These are phyloP conservation scores for Trichoderma erinaceum DNA, from an alignment of 495 filamentous ascomycete species.

Conservation along the genomic window DNA sequence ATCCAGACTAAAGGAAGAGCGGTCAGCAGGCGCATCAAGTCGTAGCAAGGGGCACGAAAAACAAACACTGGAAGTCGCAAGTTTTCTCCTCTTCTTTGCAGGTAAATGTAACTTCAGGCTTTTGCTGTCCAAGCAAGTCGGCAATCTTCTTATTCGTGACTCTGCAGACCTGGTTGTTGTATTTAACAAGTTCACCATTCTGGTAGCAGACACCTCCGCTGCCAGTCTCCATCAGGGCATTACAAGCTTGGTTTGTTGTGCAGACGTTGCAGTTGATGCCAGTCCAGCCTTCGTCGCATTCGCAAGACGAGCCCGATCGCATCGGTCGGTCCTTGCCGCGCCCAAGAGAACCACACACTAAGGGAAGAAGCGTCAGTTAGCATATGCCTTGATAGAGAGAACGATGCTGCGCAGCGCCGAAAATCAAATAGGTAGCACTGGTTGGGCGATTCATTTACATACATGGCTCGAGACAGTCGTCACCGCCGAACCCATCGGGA, in stretches of 20 bases:
- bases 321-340: constrained; percentile 68
- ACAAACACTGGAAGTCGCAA: constrained; percentile 90
- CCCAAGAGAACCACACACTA: constrained; percentile 80
- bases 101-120: constrained; percentile 89
- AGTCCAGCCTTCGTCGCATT: constrained; percentile 92
- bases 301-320: constrained; percentile 61
- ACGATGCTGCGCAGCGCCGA: neutral
- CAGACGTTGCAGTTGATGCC: constrained; percentile 99
- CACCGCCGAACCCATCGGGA: constrained; percentile 84
- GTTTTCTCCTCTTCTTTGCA: constrained; percentile 66
- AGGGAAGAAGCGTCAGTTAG: constrained; percentile 12
- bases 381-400: neutral
- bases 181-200: constrained; percentile 79
- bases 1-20: constrained; percentile 67
- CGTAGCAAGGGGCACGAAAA: neutral
- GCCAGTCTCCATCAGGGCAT: constrained; percentile 72
- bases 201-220: constrained; percentile 85
- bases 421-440: neutral
- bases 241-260: constrained; percentile 70
- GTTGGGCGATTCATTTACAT: constrained; percentile 21
- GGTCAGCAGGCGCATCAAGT: constrained; percentile 34
- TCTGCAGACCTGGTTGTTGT: constrained; percentile 97
- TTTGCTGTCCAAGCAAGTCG: constrained; percentile 71
- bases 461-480: constrained; percentile 81
- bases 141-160: constrained; percentile 92